These are phyloP conservation scores for Nemophila menziesii DNA, from an alignment of 257 asterid species.

Conservation along the genomic window DNA sequence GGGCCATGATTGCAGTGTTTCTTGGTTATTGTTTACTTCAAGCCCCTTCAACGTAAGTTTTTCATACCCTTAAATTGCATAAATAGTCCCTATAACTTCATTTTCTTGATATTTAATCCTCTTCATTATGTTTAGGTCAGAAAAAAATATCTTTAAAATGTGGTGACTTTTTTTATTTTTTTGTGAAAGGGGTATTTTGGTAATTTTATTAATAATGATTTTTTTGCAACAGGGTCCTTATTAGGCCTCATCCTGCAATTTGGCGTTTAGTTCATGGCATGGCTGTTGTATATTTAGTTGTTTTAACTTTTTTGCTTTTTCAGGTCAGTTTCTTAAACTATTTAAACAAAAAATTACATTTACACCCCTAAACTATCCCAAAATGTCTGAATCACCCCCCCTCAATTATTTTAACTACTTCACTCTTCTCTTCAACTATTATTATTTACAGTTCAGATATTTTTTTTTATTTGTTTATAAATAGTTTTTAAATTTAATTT, in stretches of 20 bases:
- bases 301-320: constrained; percentile 84
- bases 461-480: too few relatives aligned
- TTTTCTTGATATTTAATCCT: not conserved
- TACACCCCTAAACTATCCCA: too few relatives aligned
- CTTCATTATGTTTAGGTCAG: too few relatives aligned
- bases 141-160: too few relatives aligned
- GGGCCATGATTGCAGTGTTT: constrained; percentile 93
- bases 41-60: constrained; percentile 98
- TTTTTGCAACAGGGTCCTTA: constrained; percentile 61
- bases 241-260: constrained; percentile 97
- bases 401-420: too few relatives aligned
- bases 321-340: constrained; percentile 45
- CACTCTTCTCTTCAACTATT: too few relatives aligned
- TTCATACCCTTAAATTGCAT: not conserved
- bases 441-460: too few relatives aligned
- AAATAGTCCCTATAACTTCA: not conserved
- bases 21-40: constrained; percentile 94
- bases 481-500: too few relatives aligned
- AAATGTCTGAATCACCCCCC: too few relatives aligned
- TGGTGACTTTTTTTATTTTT: too few relatives aligned
- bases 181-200: not conserved
- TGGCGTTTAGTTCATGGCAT: constrained; percentile 98
- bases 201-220: not conserved
- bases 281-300: constrained; percentile 89
- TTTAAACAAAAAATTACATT: not conserved